Evolutionary conservation across 257 asterid species (phyloP).

Genomic region (Apocynum venetum): DNA sequence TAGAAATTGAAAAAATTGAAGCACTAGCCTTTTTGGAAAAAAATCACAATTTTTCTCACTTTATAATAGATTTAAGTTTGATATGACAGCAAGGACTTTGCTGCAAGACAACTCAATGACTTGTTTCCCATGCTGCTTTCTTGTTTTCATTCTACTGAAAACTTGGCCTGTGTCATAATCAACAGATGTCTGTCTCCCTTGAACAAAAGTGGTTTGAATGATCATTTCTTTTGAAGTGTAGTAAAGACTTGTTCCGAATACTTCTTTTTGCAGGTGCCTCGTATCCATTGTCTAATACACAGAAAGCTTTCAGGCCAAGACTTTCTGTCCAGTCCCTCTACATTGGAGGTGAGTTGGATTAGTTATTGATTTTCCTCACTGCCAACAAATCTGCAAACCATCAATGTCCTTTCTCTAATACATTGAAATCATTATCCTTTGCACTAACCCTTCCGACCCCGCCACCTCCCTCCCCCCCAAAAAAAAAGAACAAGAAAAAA

Average conservation of each 20-base stretch:
- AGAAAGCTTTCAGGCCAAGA: conserved; percentile 62
- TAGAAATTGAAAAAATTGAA: background rate
- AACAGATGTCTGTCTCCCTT: background rate
- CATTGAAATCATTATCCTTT: background rate
- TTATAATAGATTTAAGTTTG: background rate
- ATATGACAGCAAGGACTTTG: background rate
- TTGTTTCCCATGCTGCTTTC: background rate
- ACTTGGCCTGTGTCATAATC: background rate
- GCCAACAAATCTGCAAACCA: background rate
- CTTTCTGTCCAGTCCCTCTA: conserved; percentile 44
- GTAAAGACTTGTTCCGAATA: background rate
- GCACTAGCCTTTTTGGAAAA: background rate
- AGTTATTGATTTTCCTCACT: background rate
- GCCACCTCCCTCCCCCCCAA: background rate
- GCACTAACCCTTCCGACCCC: too few species aligned
- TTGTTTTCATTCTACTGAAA: background rate
- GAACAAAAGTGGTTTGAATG: background rate
- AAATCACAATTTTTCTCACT: background rate
- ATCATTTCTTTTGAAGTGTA: background rate
- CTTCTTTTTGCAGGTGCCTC: conserved; percentile 60
- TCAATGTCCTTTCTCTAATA: background rate
- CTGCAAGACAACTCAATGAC: background rate
- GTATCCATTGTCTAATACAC: conserved; percentile 73
- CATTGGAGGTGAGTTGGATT: conserved; percentile 50
- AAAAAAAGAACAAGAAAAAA: background rate